phyloP scores from a whole-genome alignment of 1,284 basidiomycete species.

The Pseudozyma sp. region DNA sequence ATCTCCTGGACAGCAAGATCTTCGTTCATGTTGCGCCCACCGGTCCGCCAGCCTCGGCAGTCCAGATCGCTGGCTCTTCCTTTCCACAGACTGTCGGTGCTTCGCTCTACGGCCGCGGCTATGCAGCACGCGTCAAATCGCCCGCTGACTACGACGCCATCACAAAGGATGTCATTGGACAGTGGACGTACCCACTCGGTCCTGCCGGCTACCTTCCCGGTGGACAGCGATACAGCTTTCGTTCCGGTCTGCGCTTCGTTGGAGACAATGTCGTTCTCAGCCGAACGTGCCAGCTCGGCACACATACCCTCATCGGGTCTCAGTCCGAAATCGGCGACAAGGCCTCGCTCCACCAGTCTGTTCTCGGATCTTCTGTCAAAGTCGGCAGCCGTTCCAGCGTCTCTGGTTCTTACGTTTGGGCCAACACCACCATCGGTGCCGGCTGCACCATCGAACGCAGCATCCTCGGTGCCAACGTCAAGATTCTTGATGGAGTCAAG shows the following conservation, averaged over 20 bases:
- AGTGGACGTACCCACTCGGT: slow-evolving; percentile 94
- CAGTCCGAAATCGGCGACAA: slow-evolving; percentile 71
- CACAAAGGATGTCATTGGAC: slow-evolving; percentile 84
- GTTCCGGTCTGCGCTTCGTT: slow-evolving; percentile 48
- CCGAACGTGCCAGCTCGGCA: slow-evolving; percentile 49
- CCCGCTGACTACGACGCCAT: slow-evolving; percentile 62
- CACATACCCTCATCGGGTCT: slow-evolving; percentile 49
- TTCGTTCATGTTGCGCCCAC: slow-evolving; percentile 81
- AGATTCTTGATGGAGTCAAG: slow-evolving; percentile 76
- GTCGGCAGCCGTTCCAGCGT: slow-evolving; percentile 72
- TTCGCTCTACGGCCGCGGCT: slow-evolving; percentile 80
- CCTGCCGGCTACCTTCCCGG: slow-evolving; percentile 92
- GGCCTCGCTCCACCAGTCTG: slow-evolving; percentile 77
- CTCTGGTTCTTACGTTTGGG: slow-evolving; percentile 58
- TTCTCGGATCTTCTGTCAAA: slow-evolving; percentile 79
- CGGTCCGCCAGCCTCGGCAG: slow-evolving; percentile 33
- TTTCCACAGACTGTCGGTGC: slow-evolving; percentile 76
- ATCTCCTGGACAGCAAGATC: slow-evolving; percentile 94
- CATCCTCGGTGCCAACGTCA: slow-evolving; percentile 78
- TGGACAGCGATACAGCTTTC: slow-evolving; percentile 67
- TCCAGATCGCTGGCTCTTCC: slow-evolving; percentile 71
- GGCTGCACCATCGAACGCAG: slow-evolving; percentile 77
- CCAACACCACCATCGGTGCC: slow-evolving; percentile 72
- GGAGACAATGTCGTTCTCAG: slow-evolving; percentile 52
- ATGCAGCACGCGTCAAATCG: slow-evolving; percentile 59